These are phyloP conservation scores for Tolypocladium tropicale DNA, from an alignment of 2,329 filamentous ascomycete genomes.

Conservation along the genomic window DNA sequence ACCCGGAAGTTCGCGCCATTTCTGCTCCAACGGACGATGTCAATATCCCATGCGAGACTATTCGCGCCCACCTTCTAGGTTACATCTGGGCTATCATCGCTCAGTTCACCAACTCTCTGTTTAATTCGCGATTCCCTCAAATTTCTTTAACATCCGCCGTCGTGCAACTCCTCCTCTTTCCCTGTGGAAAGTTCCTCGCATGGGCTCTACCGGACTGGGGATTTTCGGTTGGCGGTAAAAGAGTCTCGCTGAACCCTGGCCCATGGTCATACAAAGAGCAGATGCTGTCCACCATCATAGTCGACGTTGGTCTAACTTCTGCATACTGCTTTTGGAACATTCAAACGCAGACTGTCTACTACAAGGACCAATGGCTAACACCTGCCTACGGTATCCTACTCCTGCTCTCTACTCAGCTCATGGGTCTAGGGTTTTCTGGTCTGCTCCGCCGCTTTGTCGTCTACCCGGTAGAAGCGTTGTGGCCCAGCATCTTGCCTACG, in stretches of 20 bases:
- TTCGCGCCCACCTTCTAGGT: conserved; percentile 16
- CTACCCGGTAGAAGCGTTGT: conserved; percentile 22
- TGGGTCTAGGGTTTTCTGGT: conserved; percentile 21
- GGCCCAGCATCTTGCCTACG: conserved; percentile 21
- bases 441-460: conserved; percentile 22
- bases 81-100: conserved; percentile 14
- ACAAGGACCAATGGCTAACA: conserved; percentile 18
- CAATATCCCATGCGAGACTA: conserved; percentile 15
- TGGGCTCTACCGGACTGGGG: conserved; percentile 31
- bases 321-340: conserved; percentile 11
- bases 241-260: conserved; percentile 27
- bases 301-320: conserved; percentile 8
- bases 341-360: conserved; percentile 17
- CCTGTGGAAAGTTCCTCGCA: conserved; percentile 28
- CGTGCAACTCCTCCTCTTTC: conserved; percentile 28
- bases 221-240: conserved; percentile 20
- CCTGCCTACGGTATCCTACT: conserved; percentile 20
- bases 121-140: conserved; percentile 7
- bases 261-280: conserved; percentile 33
- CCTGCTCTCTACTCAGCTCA: conserved; percentile 20
- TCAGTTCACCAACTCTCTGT: conserved; percentile 6
- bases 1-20: conserved; percentile 17
- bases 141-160: conserved; percentile 4
- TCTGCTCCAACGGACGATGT: conserved; percentile 16
- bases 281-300: conserved; percentile 29